A percentile compares a stretch with the other conserved stretches of the same genome.
Evolutionary conservation across 441 rosid species (phyloP).

Genomic region (Adansonia gregorii): DNA sequence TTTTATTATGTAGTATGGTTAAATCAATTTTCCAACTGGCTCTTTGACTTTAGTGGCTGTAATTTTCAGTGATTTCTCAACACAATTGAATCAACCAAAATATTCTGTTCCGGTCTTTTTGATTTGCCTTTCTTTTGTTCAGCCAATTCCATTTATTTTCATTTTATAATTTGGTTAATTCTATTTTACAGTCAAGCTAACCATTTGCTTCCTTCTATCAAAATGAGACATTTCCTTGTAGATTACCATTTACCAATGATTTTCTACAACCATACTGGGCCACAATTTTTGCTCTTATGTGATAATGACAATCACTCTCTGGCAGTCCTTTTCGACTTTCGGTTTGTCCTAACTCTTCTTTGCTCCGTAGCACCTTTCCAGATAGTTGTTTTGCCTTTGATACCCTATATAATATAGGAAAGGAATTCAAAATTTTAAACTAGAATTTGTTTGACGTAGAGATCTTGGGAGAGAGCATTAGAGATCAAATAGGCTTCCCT

Average conservation of each 20-base stretch:
- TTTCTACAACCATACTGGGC: constrained; percentile 10
- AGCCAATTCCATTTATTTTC: background rate
- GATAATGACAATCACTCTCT: background rate
- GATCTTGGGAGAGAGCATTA: constrained; percentile 1
- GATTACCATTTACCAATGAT: background rate
- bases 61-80: background rate
- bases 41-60: background rate
- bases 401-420: constrained; percentile 6
- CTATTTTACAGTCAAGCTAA: background rate
- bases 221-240: constrained; percentile 4
- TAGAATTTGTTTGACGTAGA: background rate
- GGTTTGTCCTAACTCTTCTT: background rate
- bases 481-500: background rate
- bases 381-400: background rate
- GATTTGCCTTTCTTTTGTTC: background rate
- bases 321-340: background rate
- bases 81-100: background rate
- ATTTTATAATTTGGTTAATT: background rate
- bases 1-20: background rate
- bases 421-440: background rate
- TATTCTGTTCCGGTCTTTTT: background rate
- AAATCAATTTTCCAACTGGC: background rate
- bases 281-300: background rate
- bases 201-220: background rate
- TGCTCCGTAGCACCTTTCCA: background rate